Evolutionary conservation across 208 protist genomes (phyloP), one percentile per base, ranked within the genome.

Genomic region (Wallacemonas sp.): DNA sequence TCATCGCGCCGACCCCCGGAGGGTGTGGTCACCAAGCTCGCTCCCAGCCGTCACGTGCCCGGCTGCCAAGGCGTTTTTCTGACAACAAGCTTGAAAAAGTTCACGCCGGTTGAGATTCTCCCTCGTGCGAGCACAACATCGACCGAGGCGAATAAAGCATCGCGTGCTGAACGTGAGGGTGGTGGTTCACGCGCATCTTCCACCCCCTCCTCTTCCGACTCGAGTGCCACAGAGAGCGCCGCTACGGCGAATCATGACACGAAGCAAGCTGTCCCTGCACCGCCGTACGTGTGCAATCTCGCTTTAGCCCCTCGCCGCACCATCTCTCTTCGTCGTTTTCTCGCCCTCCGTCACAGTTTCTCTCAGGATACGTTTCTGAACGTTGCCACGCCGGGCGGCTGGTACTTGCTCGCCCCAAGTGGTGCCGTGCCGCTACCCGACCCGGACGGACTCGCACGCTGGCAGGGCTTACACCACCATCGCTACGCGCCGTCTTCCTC

Each of bases 261-360:
- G n/a, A 2, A 8, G 45, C 12, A 19, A 38, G 22, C 31, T 3
- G 55, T 55, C 0, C 47, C 41, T 11, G 72, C 82, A 2, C 77
- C 84, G 4, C 88, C 85, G 51, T 77, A 82, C 14, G 42, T 94
- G 54, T 47, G 70, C 9, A 91, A 94, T 66, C 63, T 91, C 17
- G 64, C 79, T 27, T 39, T 42, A 30, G 69, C 77, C 4, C 83
- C 84, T 17, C 62, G 27, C 0, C 75, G 80, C 28, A 65, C 62
- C 36, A 81, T 92, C 26, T 87, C 80, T 0, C 77, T 91, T 15
- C 81, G 80, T 21, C 86, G 84, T 21, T 95, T 95, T 55, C 66
- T 90, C 12, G 89, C 86, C 0, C 63, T 92, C 34, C 82, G 89
- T 12, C 77, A 86, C 53, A 79, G 82, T 59, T 91, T 89, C 62